Base-by-base conservation (phyloP, 441 rosid genomes). In the Syzygium malaccense region DNA sequence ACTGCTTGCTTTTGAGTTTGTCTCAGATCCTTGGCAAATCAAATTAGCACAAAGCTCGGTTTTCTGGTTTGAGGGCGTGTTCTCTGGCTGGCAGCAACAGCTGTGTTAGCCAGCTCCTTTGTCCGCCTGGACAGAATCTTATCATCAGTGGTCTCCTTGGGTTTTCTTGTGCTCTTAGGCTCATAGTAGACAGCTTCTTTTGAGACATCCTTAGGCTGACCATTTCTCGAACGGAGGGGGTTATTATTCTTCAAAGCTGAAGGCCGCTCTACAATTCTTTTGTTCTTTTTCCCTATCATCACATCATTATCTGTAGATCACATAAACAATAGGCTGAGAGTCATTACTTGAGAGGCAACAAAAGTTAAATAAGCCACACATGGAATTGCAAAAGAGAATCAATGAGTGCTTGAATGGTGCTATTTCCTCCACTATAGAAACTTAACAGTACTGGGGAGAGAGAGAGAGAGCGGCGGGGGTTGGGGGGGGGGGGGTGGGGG, bases 241-340 rank as follows among this genome's bases (percentile, higher is more conserved):
- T 87, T 88, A 26, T 89, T 91, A 83, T 90, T 92, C 93, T 88
- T 92, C 89, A 86, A 88, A 60, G 90, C 88, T 23, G 88, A 55
- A 12, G 92, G 89, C 66, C 87, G 86, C 54, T 68, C 90, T 49
- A 89, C 66, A 86, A 88, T 88, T 12, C 60, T 89, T 87, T 78
- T 90, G 93, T 90, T 92, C 87, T 86, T 93, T 84, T 91, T 91
- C 87, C 95, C 93, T 45, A 95, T 92, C 88, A 92, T 88, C 26
- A 92, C 92, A 91, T 95, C 96, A n/a, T 95, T 95, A 86, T 91
- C 97, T 95, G 85, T 32, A 87, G 20, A 84, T 53, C 86, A 85
- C 68, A 85, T 64, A 55, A 54, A 56, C 56, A 45, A 45, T 89
- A 85, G 32, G 41, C n/a, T 19, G 56, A 25, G 71, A 58, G 88